Conservation (phyloP, 202 grass and related monocot species). For the Tripidium arundinaceum region DNA sequence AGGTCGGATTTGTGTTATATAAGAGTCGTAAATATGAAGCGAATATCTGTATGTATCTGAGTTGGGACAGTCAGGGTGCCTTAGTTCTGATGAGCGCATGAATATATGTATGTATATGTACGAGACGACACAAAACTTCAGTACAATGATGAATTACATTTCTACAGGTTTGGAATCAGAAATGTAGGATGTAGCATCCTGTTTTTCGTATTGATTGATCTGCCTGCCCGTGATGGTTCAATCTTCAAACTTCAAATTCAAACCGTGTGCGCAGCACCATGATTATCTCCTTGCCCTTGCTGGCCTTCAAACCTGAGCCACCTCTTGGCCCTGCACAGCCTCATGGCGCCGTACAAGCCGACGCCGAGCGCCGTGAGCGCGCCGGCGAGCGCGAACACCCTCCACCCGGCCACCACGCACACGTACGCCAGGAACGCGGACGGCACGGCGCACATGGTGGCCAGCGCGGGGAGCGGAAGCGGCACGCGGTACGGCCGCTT, state of each 20-base stretch:
- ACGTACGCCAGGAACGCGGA: constrained; percentile 45
- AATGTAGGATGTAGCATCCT: not conserved
- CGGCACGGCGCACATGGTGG: constrained; percentile 42
- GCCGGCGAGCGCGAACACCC: constrained; percentile 32
- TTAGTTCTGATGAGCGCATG: not conserved
- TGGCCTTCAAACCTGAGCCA: constrained; percentile 38
- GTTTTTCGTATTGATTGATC: not conserved
- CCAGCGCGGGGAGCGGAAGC: constrained; percentile 26
- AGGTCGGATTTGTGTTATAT: not conserved
- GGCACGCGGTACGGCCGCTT: constrained; percentile 60
- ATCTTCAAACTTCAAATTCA: not conserved
- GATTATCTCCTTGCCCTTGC: not conserved
- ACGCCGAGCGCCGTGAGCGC: constrained; percentile 31
- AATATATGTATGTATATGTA: not conserved
- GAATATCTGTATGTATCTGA: not conserved
- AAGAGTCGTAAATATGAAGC: constrained; percentile 1
- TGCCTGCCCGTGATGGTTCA: not conserved
- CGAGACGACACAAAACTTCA: not conserved
- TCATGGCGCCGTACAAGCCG: constrained; percentile 34
- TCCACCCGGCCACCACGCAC: constrained; percentile 29
- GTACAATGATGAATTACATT: not conserved
- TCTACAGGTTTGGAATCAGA: not conserved
- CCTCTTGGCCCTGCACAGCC: constrained; percentile 35
- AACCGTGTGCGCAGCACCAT: not conserved
- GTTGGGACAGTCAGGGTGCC: not conserved